Base-by-base conservation (phyloP, 202 grass and related monocot species). In the Schoenoplectus tabernaemontani region DNA sequence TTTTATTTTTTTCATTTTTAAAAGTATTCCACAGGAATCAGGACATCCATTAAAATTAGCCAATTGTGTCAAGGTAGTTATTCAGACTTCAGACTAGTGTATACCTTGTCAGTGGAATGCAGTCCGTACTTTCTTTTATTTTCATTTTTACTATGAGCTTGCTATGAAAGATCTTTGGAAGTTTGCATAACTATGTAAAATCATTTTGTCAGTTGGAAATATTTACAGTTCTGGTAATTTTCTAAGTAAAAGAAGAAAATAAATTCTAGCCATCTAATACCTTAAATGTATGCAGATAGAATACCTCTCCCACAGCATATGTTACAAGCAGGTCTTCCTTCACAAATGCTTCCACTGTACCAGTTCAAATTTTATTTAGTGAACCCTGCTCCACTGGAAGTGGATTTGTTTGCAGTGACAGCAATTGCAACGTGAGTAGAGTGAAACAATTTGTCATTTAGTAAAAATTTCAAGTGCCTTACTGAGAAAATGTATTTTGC, bases 281-380 rank as follows among this genome's bases (percentile, higher is more conserved):
- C 2, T 48, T 38, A 17, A 53, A 59, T 64, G 17, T 58, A 54
- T 86, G 85, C 87, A 98, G 95, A 98, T 83, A 98, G 88, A 47
- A 64, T 92, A n/a, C n/a, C 69, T 57, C 89, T 7, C 95, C 95
- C 6, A 98, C 95, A 59, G 95, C 95, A 44, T 80, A 87, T 78
- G 81, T 98, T 51, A 84, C 64, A 9, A 87, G 73, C 57, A 78
- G 46, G 64, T 79, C 87, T 43, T 57, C 83, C 2, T 98, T 98
- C 80, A 95, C 89, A 54, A 92, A 87, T 83, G 86, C 78, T 3
- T 77, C 86, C 61, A 83, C 61, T 66, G 83, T 88, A 69, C 70
- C 88, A 34, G 88, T 90, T 78, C 59, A 75, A 73, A 50, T 98
- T 82, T 87, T 87, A 77, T 83, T 98, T 36, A 89, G 78, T 81